A percentile compares a stretch with the other conserved stretches of the same genome.
Evolutionary conservation across 805 yeast genomes (phyloP).

Genomic region (Starmera pachycereana): DNA sequence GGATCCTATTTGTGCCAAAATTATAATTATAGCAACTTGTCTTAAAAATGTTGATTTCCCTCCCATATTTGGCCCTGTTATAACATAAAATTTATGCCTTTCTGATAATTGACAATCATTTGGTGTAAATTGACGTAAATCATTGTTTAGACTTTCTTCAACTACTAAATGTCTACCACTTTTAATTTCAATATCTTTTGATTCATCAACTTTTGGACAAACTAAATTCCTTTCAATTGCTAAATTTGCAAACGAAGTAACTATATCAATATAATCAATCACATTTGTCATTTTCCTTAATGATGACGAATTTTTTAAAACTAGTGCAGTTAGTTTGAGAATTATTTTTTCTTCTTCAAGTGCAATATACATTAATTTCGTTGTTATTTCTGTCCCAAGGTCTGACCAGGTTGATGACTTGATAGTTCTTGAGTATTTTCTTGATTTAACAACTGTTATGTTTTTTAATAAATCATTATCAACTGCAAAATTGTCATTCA

Average conservation of each 20-base stretch:
- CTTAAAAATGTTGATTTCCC: conserved; percentile 91
- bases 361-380: too few species aligned
- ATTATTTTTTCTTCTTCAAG: conserved; percentile 40
- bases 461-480: conserved; percentile 4
- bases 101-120: conserved; percentile 65
- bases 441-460: conserved; percentile 25
- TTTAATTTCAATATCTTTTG: conserved; percentile 35
- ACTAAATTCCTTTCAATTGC: conserved; percentile 60
- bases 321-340: conserved; percentile 33
- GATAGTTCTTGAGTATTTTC: conserved; percentile 35
- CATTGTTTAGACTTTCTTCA: conserved; percentile 47
- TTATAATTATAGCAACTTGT: conserved; percentile 78
- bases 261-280: conserved; percentile 61
- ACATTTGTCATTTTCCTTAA: conserved; percentile 35
- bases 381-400: conserved; percentile 27
- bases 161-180: conserved; percentile 84
- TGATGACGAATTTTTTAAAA: conserved; percentile 21
- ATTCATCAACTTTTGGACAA: conserved; percentile 50
- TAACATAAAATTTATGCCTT: conserved; percentile 51
- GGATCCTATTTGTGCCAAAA: conserved; percentile 84
- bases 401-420: conserved; percentile 39
- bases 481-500: too few species aligned
- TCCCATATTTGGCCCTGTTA: conserved; percentile 97
- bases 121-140: conserved; percentile 49
- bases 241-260: conserved; percentile 60